A percentile compares a stretch with the other conserved stretches of the same genome.
These are phyloP conservation scores for Aspergillus sp. DNA, from an alignment of 2,329 filamentous ascomycete species.

Conservation along the genomic window DNA sequence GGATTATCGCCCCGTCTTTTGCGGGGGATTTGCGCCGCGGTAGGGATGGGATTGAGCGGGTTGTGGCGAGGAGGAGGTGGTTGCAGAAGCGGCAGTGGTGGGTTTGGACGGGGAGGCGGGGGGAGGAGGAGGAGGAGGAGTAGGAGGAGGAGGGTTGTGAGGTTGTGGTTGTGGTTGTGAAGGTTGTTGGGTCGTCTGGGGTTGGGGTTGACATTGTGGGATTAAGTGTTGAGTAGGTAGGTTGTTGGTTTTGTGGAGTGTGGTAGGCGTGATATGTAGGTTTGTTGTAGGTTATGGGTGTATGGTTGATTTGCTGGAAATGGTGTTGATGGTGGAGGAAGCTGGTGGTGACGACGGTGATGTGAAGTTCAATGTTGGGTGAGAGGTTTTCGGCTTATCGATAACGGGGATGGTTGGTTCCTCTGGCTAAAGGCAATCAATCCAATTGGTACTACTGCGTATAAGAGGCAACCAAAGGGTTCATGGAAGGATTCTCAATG, in stretches of 20 bases:
- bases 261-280: no score
- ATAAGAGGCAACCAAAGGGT: no score
- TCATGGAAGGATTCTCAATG: no score
- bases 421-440: no score
- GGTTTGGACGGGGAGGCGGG: constrained; percentile 46
- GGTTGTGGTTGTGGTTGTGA: background rate
- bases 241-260: no score
- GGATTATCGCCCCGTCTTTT: constrained; percentile 59
- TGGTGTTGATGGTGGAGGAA: background rate
- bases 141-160: background rate
- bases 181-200: constrained; percentile 3
- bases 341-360: background rate
- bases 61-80: constrained; percentile 64
- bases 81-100: constrained; percentile 67
- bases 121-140: background rate
- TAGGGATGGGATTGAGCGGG: constrained; percentile 54
- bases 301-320: background rate
- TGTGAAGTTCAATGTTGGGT: background rate
- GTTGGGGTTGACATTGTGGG: background rate
- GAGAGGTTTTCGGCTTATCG: constrained; percentile 1
- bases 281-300: background rate
- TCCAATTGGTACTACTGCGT: no score
- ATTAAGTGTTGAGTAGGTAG: no score
- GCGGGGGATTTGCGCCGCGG: constrained; percentile 54
- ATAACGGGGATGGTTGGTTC: background rate